Conservation (phyloP, 2,329 filamentous ascomycete genomes). For the Pezizomycotina sp. region DNA sequence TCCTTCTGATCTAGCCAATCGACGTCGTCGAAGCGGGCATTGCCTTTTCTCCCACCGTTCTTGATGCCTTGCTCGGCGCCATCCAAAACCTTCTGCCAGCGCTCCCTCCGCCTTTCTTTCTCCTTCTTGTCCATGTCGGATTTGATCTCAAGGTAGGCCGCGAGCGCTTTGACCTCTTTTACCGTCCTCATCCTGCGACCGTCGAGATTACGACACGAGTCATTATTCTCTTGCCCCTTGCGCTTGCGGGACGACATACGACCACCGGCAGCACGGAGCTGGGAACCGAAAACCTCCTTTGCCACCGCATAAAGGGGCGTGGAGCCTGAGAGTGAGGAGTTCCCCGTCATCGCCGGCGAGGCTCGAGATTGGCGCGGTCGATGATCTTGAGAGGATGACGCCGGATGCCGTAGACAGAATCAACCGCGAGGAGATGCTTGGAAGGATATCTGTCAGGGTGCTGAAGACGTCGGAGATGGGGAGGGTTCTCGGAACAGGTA, state of each 20-base stretch:
- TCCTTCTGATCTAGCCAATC: conserved; percentile 95
- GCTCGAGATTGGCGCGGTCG: conserved; percentile 51
- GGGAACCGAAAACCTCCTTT: conserved; percentile 96
- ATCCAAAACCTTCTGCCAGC: conserved; percentile 81
- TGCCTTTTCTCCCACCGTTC: conserved; percentile 46
- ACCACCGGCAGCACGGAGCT: conserved; percentile 86
- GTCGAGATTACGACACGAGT: conserved; percentile 82
- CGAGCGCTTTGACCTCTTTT: conserved; percentile 84
- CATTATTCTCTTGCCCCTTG: conserved; percentile 68
- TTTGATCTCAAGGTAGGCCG: conserved; percentile 87
- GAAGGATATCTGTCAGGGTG: conserved; percentile 37
- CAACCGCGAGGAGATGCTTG: conserved; percentile 41
- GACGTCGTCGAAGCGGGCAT: conserved; percentile 47
- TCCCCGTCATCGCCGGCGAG: conserved; percentile 43
- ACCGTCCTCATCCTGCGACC: conserved; percentile 79
- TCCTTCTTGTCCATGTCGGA: conserved; percentile 94
- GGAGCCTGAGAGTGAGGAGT: conserved; percentile 69
- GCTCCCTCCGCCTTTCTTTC: conserved; percentile 60
- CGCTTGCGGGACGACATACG: conserved; percentile 97
- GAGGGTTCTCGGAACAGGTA: conserved; percentile 52
- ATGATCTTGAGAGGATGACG: conserved; percentile 66
- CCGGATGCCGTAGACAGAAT: conserved; percentile 56
- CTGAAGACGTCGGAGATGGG: conserved; percentile 51
- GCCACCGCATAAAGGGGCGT: conserved; percentile 66
- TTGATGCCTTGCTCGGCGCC: conserved; percentile 43